These are phyloP conservation scores for Yarrowia divulgata DNA, from an alignment of 805 yeast genomes.

Conservation along the genomic window DNA sequence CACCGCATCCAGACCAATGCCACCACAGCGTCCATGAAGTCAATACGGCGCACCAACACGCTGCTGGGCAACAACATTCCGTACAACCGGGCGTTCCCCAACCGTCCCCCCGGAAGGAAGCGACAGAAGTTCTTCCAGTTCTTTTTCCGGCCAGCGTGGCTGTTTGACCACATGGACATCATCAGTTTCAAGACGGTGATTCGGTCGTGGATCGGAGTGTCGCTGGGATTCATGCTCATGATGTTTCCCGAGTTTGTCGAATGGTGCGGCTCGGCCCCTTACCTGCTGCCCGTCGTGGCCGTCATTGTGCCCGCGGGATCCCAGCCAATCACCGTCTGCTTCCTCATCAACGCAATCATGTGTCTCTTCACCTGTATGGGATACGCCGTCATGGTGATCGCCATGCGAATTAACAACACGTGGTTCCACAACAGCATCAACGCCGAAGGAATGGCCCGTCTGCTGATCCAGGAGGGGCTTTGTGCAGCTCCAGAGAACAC, in stretches of 20 bases:
- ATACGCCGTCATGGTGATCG: constrained; percentile 16
- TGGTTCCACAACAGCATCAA: constrained; percentile 35
- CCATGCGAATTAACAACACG: constrained; percentile 32
- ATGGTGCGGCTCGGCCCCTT: constrained; percentile 20
- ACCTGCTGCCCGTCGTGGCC: constrained; percentile 19
- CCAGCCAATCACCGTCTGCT: constrained; percentile 1
- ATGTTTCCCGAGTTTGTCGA: constrained; percentile 16
- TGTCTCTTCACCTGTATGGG: constrained; percentile 22
- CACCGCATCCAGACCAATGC: constrained; percentile 5
- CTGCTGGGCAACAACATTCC: constrained; percentile 27
- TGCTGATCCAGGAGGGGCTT: constrained; percentile 1
- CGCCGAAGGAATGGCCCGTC: neutral
- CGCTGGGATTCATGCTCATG: constrained; percentile 19
- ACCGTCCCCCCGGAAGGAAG: constrained; percentile 1
- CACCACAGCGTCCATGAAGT: constrained; percentile 4
- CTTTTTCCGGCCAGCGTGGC: constrained; percentile 26
- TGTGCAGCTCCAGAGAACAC: constrained; percentile 4
- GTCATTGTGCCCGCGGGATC: constrained; percentile 23
- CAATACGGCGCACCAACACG: constrained; percentile 6
- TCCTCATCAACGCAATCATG: constrained; percentile 24
- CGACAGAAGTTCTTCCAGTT: constrained; percentile 2
- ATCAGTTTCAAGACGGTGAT: neutral
- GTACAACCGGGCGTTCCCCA: constrained; percentile 22
- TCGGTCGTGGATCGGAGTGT: constrained; percentile 32
- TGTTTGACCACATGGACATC: constrained; percentile 13